Evolutionary conservation across 2,329 filamentous ascomycete genomes (phyloP), one percentile per base, ranked within the genome.

Genomic region (Neofusicoccum kwambonambiense): DNA sequence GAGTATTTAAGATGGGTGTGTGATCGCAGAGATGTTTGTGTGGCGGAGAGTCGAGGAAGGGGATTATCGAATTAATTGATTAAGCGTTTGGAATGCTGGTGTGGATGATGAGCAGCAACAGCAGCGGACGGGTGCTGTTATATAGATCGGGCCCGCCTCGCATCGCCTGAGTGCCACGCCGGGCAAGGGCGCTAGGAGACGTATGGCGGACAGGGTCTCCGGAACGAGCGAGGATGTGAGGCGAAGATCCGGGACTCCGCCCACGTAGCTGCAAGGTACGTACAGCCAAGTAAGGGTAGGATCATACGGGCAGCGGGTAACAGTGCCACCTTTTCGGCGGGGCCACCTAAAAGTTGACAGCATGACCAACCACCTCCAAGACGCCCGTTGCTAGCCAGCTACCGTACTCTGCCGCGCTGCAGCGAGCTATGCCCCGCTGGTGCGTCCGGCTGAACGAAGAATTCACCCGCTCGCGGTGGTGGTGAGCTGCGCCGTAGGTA

Each of bases 211-310:
- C 54, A 45, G 39, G 39, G 52, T 31, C 35, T 17, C 35, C n/a
- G 35, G 35, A n/a, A 12, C 50, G 34, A 11, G 34, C 34, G 19
- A 56, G 51, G 51, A 56, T 56, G 35, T n/a, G 51, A 39, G 45
- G 51, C 51, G 52, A 56, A 6, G 52, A 56, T 56, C 52, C 52
- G 52, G 52, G 52, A 41, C 4, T 22, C 6, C 52, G 52, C 37
- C n/a, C 35, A 45, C 13, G n/a, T 54, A 42, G 52, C 52, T 56
- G 52, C 52, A 56, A 56, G 52, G 52, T 56, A 56, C 52, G 37
- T 42, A 31, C 1, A 31, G 4, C 27, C 27, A 31, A 31, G 15
- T n/a, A 44, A 58, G 39, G 54, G 54, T 35, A 44, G 27, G 39
- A 58, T 58, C 54, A 44, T 39, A 44, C 54, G 54, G 41, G 39